These are phyloP conservation scores for Phaeophleospora eucalypticola DNA, from an alignment of 2,329 filamentous ascomycete species.

Conservation along the genomic window DNA sequence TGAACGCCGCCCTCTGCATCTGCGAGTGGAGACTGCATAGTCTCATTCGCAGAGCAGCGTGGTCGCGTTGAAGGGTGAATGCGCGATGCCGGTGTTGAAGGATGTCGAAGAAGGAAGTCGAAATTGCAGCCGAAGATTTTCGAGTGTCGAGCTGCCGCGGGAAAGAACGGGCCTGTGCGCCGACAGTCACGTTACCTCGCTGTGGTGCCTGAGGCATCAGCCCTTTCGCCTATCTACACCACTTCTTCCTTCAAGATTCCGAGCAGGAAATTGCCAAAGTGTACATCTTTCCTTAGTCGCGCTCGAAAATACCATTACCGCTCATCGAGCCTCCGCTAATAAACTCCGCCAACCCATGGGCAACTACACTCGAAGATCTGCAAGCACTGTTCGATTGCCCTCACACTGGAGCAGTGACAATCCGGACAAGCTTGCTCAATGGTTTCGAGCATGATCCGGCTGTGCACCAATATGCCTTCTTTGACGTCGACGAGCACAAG, in stretches of 20 bases:
- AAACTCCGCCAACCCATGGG: constrained; percentile 75
- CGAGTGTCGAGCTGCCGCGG: neutral
- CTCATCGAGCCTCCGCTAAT: constrained; percentile 61
- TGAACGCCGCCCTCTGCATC: too few relatives aligned
- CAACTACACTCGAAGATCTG: constrained; percentile 62
- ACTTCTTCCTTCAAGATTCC: too few relatives aligned
- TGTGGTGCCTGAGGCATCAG: neutral
- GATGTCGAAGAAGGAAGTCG: neutral
- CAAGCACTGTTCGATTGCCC: constrained; percentile 56
- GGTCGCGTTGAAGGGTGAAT: neutral
- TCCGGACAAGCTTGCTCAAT: constrained; percentile 61
- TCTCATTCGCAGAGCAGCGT: neutral
- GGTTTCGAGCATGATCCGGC: constrained; percentile 61
- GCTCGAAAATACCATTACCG: constrained; percentile 38
- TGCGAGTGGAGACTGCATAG: too few relatives aligned
- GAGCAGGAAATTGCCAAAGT: too few relatives aligned
- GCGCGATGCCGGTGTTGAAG: neutral
- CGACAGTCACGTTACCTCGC: neutral
- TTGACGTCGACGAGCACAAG: constrained; percentile 45
- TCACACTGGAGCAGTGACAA: constrained; percentile 69
- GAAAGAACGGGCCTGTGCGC: neutral
- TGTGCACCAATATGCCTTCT: constrained; percentile 64
- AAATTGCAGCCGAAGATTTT: neutral
- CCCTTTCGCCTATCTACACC: neutral
- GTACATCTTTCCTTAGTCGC: too few relatives aligned